These are phyloP conservation scores for Aureobasidium sp. DNA, from an alignment of 2,329 filamentous ascomycete species.

Conservation along the genomic window DNA sequence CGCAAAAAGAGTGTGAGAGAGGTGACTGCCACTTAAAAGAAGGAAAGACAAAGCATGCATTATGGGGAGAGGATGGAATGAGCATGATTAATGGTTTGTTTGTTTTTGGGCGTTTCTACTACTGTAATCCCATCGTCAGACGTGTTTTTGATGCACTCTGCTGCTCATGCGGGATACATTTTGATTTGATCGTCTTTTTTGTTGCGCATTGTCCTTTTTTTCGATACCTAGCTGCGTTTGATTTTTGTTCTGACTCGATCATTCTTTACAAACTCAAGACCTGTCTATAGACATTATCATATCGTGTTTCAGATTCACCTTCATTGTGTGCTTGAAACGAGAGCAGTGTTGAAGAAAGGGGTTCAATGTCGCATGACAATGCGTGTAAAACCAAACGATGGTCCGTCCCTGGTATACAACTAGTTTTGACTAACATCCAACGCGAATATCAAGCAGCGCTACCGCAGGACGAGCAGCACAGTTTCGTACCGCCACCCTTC, in stretches of 20 bases:
- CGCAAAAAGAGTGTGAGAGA: not conserved
- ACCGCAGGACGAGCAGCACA: slow-evolving; percentile 53
- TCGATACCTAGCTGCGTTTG: not conserved
- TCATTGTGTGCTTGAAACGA: not conserved
- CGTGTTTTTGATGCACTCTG: not conserved
- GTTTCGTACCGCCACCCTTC: slow-evolving; percentile 41
- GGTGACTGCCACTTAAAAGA: not conserved
- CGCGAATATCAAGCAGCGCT: not conserved
- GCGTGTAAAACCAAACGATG: not conserved
- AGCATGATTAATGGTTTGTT: not conserved
- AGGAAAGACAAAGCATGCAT: not conserved
- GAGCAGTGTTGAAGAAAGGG: not conserved
- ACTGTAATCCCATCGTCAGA: not conserved
- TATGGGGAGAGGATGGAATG: not conserved
- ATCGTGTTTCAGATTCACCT: too few species aligned
- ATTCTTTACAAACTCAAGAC: not conserved
- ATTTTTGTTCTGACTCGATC: not conserved
- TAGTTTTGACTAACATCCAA: not conserved
- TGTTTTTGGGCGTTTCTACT: not conserved
- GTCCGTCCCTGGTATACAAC: not conserved
- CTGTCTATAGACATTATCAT: not conserved
- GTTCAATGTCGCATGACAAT: too few species aligned
- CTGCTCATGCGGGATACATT: too few species aligned
- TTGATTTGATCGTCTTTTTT: not conserved
- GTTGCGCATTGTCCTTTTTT: not conserved